These are phyloP conservation scores for Hymenochaete sp. DNA, from an alignment of 1,284 basidiomycete genomes.

Conservation along the genomic window DNA sequence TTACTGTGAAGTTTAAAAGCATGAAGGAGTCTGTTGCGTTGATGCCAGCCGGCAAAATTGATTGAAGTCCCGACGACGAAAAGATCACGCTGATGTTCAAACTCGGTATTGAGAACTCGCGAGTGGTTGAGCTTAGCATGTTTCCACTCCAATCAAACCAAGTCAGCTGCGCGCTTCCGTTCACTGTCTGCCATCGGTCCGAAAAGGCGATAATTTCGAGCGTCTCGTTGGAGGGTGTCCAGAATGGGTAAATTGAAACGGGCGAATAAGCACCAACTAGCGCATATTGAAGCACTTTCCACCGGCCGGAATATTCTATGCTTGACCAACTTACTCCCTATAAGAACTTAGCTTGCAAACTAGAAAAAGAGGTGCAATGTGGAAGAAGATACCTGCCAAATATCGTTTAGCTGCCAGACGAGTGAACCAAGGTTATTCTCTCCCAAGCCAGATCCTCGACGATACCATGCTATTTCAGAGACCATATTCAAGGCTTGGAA, in stretches of 20 bases:
- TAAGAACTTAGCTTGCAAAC: background rate
- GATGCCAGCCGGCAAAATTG: conserved; percentile 37
- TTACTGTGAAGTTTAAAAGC: conserved; percentile 41
- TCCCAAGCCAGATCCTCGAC: conserved; percentile 44
- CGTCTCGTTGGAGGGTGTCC: conserved; percentile 39
- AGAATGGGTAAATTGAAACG: conserved; percentile 47
- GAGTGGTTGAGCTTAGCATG: conserved; percentile 30
- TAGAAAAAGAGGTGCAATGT: background rate
- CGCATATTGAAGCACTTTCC: conserved; percentile 54
- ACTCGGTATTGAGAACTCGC: conserved; percentile 36
- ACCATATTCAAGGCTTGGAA: conserved; percentile 52
- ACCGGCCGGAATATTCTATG: conserved; percentile 53
- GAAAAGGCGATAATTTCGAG: conserved; percentile 43
- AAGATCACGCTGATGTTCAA: conserved; percentile 45
- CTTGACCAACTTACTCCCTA: conserved; percentile 47
- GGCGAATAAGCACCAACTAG: conserved; percentile 40
- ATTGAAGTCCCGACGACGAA: conserved; percentile 31
- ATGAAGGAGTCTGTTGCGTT: conserved; percentile 41
- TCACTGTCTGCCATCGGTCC: conserved; percentile 42
- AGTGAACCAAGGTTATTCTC: conserved; percentile 54
- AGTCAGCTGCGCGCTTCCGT: conserved; percentile 41
- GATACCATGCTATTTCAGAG: conserved; percentile 52
- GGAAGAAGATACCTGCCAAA: conserved; percentile 38
- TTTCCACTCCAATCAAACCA: conserved; percentile 53
- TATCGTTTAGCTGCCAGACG: conserved; percentile 61